Evolutionary conservation across 2,329 filamentous ascomycete genomes (phyloP), one percentile per base, ranked within the genome.

Genomic region (Cladosporium sp.): DNA sequence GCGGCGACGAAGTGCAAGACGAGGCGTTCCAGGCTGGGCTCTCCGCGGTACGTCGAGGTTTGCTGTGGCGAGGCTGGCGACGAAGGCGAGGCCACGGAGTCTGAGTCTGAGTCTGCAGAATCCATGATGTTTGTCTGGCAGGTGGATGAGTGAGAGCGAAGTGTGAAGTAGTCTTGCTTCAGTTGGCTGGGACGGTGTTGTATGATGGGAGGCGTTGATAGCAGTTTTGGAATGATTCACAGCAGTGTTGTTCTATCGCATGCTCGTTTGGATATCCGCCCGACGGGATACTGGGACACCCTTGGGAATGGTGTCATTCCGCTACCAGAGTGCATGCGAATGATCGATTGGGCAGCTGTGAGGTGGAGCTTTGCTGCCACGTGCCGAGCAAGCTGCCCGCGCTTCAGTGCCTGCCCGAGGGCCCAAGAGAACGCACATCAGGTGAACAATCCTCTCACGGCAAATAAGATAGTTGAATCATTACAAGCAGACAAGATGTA

Each of bases 1-100:
- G 94, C 91, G 34, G 90, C 89, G 49, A 97, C 87, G 41, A 97
- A 89, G 79, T 96, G 89, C 63, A 88, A 86, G 65, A 97, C 91
- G 52, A 98, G 87, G 28, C 87, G 88, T 72, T 96, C 92, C 74
- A 96, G 86, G 28, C 78, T 78, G 36, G 80, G 80, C 34, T 78
- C 74, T 59, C 77, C 77, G 59, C 78, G 74, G 66, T 73, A 70
- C 70, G 79, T 81, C 67, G 77, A 78, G 24, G 30, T 30, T 11
- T 76, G 75, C 30, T 41, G 57, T 3, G 79, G 80, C 8, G 81
- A 83, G n/a, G 72, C 71, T 32, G 78, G 76, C 67, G 79, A 79
- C 11, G 79, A 75, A 3, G 73, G 69, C 11, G 74, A 74, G 18
- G 64, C 64, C 36, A 69, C 65, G n/a, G 70, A 70, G n/a, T 71